These are phyloP conservation scores for Santalum album DNA, from an alignment of 164 flowering plant species.

Conservation along the genomic window DNA sequence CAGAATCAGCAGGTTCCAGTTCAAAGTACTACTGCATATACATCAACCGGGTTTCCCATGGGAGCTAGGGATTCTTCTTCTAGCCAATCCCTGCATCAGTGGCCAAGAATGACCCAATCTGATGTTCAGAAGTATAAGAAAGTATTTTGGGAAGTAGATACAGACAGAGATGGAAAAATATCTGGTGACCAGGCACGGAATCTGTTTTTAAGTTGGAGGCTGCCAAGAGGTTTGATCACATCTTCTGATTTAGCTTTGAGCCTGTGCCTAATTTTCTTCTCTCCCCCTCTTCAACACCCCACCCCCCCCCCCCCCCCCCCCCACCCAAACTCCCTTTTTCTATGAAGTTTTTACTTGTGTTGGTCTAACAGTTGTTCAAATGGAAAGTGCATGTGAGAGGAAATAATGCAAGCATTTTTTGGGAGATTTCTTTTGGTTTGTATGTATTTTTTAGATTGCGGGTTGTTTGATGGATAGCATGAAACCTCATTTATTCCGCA, in stretches of 20 bases:
- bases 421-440: no score
- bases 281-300: no score
- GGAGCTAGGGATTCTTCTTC: not conserved
- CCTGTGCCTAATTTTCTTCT: not conserved
- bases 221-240: constrained; percentile 5
- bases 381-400: no score
- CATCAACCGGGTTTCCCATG: not conserved
- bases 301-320: no score
- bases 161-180: constrained; percentile 1
- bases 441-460: no score
- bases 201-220: constrained; percentile 5
- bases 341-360: no score
- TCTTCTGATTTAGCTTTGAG: not conserved
- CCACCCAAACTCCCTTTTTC: no score
- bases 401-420: no score
- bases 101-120: not conserved
- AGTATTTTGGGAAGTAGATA: constrained; percentile 4
- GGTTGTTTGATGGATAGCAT: no score
- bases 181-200: constrained; percentile 3
- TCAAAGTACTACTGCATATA: not conserved
- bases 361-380: no score
- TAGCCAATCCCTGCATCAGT: not conserved
- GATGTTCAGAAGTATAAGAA: constrained; percentile 4
- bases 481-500: no score
- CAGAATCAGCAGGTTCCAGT: not conserved